Evolutionary conservation across 1,284 basidiomycete genomes (phyloP).

Genomic region (Schizophyllum amplum): DNA sequence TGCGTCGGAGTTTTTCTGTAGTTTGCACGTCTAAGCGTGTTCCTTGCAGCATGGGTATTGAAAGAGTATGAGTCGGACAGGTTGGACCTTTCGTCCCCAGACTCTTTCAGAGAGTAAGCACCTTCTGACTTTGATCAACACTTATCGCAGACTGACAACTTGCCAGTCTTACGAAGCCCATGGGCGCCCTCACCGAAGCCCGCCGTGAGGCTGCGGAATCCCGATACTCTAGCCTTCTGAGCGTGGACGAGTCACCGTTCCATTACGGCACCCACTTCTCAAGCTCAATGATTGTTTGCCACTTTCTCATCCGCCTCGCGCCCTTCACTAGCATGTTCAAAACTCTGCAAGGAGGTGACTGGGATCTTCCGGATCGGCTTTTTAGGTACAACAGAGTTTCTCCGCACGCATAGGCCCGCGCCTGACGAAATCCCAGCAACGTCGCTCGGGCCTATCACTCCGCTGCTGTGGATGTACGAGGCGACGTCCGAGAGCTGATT

Average conservation of each 20-base stretch:
- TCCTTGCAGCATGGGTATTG: slow-evolving; percentile 69
- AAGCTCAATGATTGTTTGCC: slow-evolving; percentile 95
- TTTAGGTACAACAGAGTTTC: slow-evolving; percentile 52
- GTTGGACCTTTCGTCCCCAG: slow-evolving; percentile 61
- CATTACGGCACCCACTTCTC: slow-evolving; percentile 95
- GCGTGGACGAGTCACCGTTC: slow-evolving; percentile 85
- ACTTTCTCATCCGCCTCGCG: slow-evolving; percentile 85
- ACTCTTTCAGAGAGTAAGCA: slow-evolving; percentile 72
- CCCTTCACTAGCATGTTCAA: slow-evolving; percentile 94
- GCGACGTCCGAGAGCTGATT: slow-evolving; percentile 92
- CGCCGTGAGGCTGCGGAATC: slow-evolving; percentile 67
- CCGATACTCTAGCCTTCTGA: slow-evolving; percentile 72
- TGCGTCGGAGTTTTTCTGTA: no score
- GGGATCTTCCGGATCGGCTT: slow-evolving; percentile 91
- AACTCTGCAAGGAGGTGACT: slow-evolving; percentile 86
- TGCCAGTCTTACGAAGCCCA: slow-evolving; percentile 81
- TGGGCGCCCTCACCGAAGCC: slow-evolving; percentile 82
- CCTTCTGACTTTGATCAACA: slow-evolving; percentile 25
- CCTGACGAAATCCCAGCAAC: slow-evolving; percentile 38
- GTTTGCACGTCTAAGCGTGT: slow-evolving; percentile 58
- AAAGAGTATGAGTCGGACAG: slow-evolving; percentile 75
- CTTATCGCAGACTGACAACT: slow-evolving; percentile 12
- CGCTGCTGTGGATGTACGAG: slow-evolving; percentile 79
- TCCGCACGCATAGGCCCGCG: no score
- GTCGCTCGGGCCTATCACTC: slow-evolving; percentile 77